These are phyloP conservation scores for Forsythia viridissima DNA, from an alignment of 257 asterid genomes.

Conservation along the genomic window DNA sequence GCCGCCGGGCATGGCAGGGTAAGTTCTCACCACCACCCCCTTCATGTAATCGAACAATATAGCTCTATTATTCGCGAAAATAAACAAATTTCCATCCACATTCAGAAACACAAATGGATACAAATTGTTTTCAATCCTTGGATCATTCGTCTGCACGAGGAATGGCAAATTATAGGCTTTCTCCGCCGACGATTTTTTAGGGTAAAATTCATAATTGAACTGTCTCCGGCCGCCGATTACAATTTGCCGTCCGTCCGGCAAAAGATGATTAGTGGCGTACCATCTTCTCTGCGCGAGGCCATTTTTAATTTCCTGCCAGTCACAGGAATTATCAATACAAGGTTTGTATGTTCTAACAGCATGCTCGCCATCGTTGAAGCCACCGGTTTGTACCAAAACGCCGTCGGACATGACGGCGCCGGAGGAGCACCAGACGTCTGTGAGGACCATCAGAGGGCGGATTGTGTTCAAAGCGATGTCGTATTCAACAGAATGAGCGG, in stretches of 20 bases:
- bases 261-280: slow-evolving; percentile 33
- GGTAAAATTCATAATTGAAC: slow-evolving; percentile 30
- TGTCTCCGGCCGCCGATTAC: slow-evolving; percentile 29
- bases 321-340: slow-evolving; percentile 15
- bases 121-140: slow-evolving; percentile 25
- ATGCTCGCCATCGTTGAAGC: slow-evolving; percentile 30
- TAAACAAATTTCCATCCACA: slow-evolving; percentile 30
- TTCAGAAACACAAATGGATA: slow-evolving; percentile 38
- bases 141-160: slow-evolving; percentile 30
- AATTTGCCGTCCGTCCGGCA: slow-evolving; percentile 35
- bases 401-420: slow-evolving; percentile 27
- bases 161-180: slow-evolving; percentile 22
- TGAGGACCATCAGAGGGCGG: slow-evolving; percentile 32
- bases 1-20: slow-evolving; percentile 20
- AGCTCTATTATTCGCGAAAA: slow-evolving; percentile 33
- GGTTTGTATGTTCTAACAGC: slow-evolving; percentile 14
- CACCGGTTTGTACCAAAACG: slow-evolving; percentile 24
- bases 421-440: slow-evolving; percentile 38
- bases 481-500: slow-evolving; percentile 36
- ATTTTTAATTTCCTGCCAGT: slow-evolving; percentile 24
- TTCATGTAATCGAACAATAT: slow-evolving; percentile 26
- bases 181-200: slow-evolving; percentile 2
- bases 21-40: slow-evolving; percentile 10
- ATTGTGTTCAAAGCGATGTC: slow-evolving; percentile 20
- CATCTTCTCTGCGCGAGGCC: slow-evolving; percentile 28